Evolutionary conservation across 352 stramenopile species (phyloP).

Genomic region (Blastocystis sp.): DNA sequence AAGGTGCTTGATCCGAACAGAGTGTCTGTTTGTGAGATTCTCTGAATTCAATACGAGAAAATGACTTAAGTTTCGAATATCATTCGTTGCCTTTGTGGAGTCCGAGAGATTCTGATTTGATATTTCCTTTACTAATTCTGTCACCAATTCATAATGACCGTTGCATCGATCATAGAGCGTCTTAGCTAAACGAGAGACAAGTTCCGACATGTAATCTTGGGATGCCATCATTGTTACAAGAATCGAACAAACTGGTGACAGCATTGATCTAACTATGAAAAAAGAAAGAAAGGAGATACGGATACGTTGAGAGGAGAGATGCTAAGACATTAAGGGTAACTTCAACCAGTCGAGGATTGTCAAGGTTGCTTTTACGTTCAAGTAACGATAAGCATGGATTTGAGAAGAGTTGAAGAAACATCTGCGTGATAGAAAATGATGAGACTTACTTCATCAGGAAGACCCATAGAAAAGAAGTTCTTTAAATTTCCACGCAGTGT

Average conservation of each 20-base stretch:
- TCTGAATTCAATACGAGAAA: conserved; percentile 8
- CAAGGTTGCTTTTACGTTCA: not conserved
- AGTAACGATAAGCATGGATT: conserved; percentile 9
- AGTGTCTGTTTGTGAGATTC: not conserved
- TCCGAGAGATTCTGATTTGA: conserved; percentile 1
- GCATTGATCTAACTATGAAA: not conserved
- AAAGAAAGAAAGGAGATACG: not conserved
- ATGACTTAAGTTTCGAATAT: conserved; percentile 12
- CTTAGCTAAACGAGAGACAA: not conserved
- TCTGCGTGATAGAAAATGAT: not conserved
- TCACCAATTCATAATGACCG: conserved; percentile 16
- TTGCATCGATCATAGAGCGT: conserved; percentile 26
- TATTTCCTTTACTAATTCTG: conserved; percentile 9
- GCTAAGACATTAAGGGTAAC: conserved; percentile 19
- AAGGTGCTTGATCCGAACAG: conserved; percentile 38
- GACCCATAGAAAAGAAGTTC: conserved; percentile 33
- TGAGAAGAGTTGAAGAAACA: conserved; percentile 62
- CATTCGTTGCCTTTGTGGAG: not conserved
- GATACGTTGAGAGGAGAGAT: conserved; percentile 37
- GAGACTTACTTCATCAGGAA: conserved; percentile 26
- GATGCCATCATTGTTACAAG: conserved; percentile 34
- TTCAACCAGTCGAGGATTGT: conserved; percentile 27
- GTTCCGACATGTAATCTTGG: not conserved
- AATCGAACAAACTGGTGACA: not conserved
- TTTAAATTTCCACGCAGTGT: conserved; percentile 32